These are phyloP conservation scores for Trichoderma gracile DNA, from an alignment of 2,329 filamentous ascomycete genomes.

Conservation along the genomic window DNA sequence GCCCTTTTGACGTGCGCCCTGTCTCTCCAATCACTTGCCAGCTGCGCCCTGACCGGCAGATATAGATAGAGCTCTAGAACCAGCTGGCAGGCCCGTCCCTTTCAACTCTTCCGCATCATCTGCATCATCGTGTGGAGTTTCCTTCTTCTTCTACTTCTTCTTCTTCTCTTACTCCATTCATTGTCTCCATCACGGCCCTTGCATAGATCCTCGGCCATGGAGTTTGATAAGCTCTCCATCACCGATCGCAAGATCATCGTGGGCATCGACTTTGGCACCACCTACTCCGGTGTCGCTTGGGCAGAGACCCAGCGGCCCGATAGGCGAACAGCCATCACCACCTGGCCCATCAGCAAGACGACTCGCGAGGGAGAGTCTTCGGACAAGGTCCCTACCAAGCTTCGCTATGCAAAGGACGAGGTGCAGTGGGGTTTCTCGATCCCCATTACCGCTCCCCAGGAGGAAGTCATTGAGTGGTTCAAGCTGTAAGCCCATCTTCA, in stretches of 20 bases:
- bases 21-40: slow-evolving; percentile 1
- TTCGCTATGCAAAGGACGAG: slow-evolving; percentile 42
- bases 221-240: slow-evolving; percentile 40
- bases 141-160: not conserved
- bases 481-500: slow-evolving; percentile 45
- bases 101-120: not conserved
- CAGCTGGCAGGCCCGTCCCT: slow-evolving; percentile 1
- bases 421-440: slow-evolving; percentile 51
- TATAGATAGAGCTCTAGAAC: slow-evolving; percentile 3
- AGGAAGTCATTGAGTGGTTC: slow-evolving; percentile 49
- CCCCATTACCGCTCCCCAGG: slow-evolving; percentile 41
- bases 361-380: slow-evolving; percentile 41
- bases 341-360: slow-evolving; percentile 45
- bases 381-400: slow-evolving; percentile 50
- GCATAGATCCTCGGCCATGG: slow-evolving; percentile 32
- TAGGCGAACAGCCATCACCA: slow-evolving; percentile 41
- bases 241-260: slow-evolving; percentile 48
- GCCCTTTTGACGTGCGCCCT: not conserved
- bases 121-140: not conserved
- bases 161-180: no score
- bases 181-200: not conserved
- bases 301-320: slow-evolving; percentile 45
- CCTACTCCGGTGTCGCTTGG: slow-evolving; percentile 54
- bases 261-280: slow-evolving; percentile 57
- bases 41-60: not conserved